Base-by-base conservation (phyloP, 805 yeast species). In the Candida parachauliodes region DNA sequence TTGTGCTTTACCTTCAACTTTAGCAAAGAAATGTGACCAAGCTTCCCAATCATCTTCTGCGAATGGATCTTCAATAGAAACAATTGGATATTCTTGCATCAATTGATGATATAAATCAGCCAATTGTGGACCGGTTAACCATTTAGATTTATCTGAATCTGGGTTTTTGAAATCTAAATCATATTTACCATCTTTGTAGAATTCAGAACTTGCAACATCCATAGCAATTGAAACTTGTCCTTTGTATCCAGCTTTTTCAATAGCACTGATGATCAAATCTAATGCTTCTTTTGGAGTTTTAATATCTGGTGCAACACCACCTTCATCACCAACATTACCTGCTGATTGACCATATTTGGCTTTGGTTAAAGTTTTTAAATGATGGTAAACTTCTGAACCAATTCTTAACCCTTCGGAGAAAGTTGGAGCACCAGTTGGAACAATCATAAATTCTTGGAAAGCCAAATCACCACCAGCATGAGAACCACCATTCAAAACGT, bases 291-390 rank as follows among this genome's bases (percentile, higher is more conserved):
- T 86, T 65, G 98, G 91, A 57, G 96, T 79, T 53, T 83, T 78
- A 54, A 93, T 82, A 72, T 88, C 87, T 72, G 98, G 98, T 60
- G 98, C 98, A 77, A 91, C 96, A 82, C 98, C 98, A 84, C 98
- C 98, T 80, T 91, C 98, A 73, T 91, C 98, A 81, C 98, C 98
- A 66, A 91, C 98, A 77, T 91, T 91, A 75, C 96, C 98, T 60
- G 98, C 98, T 48, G 95, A 83, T 64, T 87, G 83, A 66, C 98
- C 98, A 83, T 91, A 93, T 69, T 74, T 77, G 82, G 87, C 83
- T 81, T 87, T 86, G 70, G 98, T 83, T 60, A 85, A 74, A 51
- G 89, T 71, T 79, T 93, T 93, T 71, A 91, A 81, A 74, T 78
- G 76, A 82, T 91, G 98, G 93, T 91, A 91, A 56, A 89, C 96